Conservation (phyloP, 306 rosid genomes). For the Astragalus glycyphyllos region DNA sequence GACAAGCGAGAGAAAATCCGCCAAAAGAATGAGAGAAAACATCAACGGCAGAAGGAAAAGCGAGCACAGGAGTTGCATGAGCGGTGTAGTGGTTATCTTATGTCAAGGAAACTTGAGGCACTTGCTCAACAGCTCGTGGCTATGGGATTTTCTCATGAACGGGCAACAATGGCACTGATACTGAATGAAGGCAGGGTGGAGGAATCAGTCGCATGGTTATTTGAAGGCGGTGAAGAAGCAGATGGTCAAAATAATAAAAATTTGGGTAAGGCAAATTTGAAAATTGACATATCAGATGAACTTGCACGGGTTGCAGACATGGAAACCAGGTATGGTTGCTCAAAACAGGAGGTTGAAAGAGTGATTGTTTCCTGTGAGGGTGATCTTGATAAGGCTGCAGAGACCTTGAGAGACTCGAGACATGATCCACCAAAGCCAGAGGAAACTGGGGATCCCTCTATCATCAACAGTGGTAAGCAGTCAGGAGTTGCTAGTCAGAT, state of each 20-base stretch:
- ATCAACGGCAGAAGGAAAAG: conserved; percentile 98
- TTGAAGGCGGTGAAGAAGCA: conserved; percentile 76
- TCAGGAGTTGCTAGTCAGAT: conserved; percentile 58
- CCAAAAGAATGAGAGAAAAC: conserved; percentile 92
- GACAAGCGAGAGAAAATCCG: conserved; percentile 96
- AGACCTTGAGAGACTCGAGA: conserved; percentile 68
- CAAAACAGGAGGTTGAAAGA: conserved; percentile 97
- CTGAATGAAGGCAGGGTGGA: conserved; percentile 89
- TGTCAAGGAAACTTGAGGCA: conserved; percentile 92
- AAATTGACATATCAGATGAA: conserved; percentile 97
- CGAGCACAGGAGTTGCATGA: conserved; percentile 96
- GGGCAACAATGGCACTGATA: conserved; percentile 88
- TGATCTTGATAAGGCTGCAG: conserved; percentile 87
- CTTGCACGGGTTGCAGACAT: conserved; percentile 74
- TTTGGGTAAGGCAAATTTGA: conserved; percentile 61
- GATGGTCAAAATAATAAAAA: conserved; percentile 58
- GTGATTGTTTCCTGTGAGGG: conserved; percentile 84
- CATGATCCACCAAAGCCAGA: conserved; percentile 75
- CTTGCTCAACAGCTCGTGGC: conserved; percentile 89
- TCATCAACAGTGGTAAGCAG: conserved; percentile 64
- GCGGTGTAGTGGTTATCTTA: conserved; percentile 80
- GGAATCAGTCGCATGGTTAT: conserved; percentile 86
- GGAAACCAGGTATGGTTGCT: conserved; percentile 68
- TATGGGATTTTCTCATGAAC: conserved; percentile 92
- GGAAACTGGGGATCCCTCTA: conserved; percentile 81